Evolutionary conservation across 2,329 filamentous ascomycete species (phyloP).

Genomic region (Sporothrix dimorphospora): DNA sequence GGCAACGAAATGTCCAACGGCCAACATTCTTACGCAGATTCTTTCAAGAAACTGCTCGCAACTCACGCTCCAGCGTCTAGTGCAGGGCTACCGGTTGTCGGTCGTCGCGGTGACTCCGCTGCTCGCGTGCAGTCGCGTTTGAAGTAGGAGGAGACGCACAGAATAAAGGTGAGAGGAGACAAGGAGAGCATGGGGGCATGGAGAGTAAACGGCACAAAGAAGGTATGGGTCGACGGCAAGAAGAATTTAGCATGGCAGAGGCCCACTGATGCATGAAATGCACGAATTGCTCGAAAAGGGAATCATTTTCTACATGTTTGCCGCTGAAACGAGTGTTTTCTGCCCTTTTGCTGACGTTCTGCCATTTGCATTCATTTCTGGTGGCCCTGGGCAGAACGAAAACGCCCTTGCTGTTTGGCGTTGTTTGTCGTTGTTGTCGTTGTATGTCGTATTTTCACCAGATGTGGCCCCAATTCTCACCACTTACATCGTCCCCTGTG

Average conservation of each 20-base stretch:
- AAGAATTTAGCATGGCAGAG: conserved; percentile 10
- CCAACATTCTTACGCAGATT: conserved; percentile 9
- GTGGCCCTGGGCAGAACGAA: no score
- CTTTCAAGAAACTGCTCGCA: not conserved
- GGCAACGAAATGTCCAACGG: conserved; percentile 14
- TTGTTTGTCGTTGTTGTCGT: not conserved
- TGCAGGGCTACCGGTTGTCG: not conserved
- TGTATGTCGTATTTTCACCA: not conserved
- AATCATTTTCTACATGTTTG: not conserved
- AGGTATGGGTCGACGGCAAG: not conserved
- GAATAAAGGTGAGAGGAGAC: not conserved
- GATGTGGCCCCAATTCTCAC: not conserved
- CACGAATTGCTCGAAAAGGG: not conserved
- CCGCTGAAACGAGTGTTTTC: not conserved
- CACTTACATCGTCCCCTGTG: not conserved
- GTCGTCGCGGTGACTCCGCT: conserved; percentile 7
- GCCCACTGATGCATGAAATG: not conserved
- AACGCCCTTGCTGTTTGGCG: not conserved
- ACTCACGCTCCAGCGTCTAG: not conserved
- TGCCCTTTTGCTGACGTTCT: not conserved
- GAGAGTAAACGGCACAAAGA: not conserved
- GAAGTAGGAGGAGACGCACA: not conserved
- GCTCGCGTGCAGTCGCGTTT: conserved; percentile 6
- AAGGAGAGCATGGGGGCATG: no score
- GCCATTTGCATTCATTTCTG: not conserved